phyloP scores from a whole-genome alignment of 2,329 filamentous ascomycete species.

The Exophiala spinifera region DNA sequence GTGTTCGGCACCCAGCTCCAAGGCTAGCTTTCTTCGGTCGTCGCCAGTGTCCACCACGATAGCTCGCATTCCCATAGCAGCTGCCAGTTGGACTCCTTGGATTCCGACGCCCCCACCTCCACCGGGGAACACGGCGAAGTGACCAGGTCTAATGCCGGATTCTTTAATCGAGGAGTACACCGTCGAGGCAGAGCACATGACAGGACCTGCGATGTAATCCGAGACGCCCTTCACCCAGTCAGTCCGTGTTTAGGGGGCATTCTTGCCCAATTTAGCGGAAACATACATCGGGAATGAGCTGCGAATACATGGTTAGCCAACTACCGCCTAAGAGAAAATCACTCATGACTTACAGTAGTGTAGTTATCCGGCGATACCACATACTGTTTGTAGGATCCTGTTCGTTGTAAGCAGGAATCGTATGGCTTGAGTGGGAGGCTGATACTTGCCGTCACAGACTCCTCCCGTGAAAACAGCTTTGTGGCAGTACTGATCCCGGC shows the following conservation, averaged over 20 bases:
- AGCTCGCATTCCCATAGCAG: slow-evolving; percentile 55
- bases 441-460: slow-evolving; percentile 25
- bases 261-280: not conserved
- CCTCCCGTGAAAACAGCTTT: slow-evolving; percentile 48
- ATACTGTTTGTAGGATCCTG: slow-evolving; percentile 59
- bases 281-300: slow-evolving; percentile 24
- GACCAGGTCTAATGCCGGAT: slow-evolving; percentile 48
- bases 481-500: slow-evolving; percentile 53
- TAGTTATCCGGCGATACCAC: slow-evolving; percentile 55
- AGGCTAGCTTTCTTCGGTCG: slow-evolving; percentile 45
- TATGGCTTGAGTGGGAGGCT: slow-evolving; percentile 3
- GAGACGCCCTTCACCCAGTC: slow-evolving; percentile 42
- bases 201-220: slow-evolving; percentile 55
- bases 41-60: slow-evolving; percentile 55
- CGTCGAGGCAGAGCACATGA: slow-evolving; percentile 60
- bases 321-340: not conserved
- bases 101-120: slow-evolving; percentile 57
- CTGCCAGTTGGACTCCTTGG: slow-evolving; percentile 55
- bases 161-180: slow-evolving; percentile 57
- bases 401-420: not conserved
- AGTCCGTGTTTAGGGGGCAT: no score
- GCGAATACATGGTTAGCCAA: not conserved
- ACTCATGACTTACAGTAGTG: slow-evolving; percentile 33
- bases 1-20: slow-evolving; percentile 52
- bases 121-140: slow-evolving; percentile 57